A percentile compares a stretch with the other conserved stretches of the same genome.
Conservation (phyloP, 495 filamentous ascomycete species). For the Geoglossum glabrum region DNA sequence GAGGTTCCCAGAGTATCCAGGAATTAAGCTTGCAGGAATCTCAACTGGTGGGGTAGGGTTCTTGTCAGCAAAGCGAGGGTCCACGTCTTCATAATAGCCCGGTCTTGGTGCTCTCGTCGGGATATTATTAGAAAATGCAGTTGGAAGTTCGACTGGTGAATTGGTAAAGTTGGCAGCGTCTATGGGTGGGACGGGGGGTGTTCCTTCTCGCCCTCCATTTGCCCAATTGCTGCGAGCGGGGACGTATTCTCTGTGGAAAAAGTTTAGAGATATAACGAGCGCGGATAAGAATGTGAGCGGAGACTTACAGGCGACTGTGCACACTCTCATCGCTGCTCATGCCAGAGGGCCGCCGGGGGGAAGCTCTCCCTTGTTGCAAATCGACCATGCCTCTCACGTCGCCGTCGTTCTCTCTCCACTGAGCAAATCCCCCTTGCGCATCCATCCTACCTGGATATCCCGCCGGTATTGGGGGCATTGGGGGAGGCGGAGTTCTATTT, state of each 20-base stretch:
- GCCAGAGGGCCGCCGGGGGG: neutral
- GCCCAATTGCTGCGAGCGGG: slow-evolving; percentile 36
- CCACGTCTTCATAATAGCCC: slow-evolving; percentile 83
- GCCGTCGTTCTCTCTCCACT: slow-evolving; percentile 40
- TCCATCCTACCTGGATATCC: slow-evolving; percentile 81
- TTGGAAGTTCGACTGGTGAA: slow-evolving; percentile 24
- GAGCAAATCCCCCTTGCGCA: slow-evolving; percentile 16
- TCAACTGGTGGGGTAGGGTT: slow-evolving; percentile 2
- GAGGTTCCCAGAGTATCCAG: neutral
- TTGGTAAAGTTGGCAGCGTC: slow-evolving; percentile 8
- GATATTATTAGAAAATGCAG: neutral
- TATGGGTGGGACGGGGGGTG: slow-evolving; percentile 4
- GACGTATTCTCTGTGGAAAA: slow-evolving; percentile 30
- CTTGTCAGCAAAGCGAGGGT: slow-evolving; percentile 56
- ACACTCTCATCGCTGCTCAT: slow-evolving; percentile 42
- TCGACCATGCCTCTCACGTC: slow-evolving; percentile 50
- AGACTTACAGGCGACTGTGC: slow-evolving; percentile 55
- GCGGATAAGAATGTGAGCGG: slow-evolving; percentile 2
- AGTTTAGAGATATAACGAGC: slow-evolving; percentile 7
- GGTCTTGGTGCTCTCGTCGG: neutral
- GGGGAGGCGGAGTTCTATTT: slow-evolving; percentile 19
- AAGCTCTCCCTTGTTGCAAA: slow-evolving; percentile 35
- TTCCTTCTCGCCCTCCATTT: neutral
- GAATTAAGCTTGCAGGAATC: neutral
- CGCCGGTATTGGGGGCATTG: slow-evolving; percentile 33